These are phyloP conservation scores for Durio zibethinus DNA, from an alignment of 345 rosid genomes.

Conservation along the genomic window DNA sequence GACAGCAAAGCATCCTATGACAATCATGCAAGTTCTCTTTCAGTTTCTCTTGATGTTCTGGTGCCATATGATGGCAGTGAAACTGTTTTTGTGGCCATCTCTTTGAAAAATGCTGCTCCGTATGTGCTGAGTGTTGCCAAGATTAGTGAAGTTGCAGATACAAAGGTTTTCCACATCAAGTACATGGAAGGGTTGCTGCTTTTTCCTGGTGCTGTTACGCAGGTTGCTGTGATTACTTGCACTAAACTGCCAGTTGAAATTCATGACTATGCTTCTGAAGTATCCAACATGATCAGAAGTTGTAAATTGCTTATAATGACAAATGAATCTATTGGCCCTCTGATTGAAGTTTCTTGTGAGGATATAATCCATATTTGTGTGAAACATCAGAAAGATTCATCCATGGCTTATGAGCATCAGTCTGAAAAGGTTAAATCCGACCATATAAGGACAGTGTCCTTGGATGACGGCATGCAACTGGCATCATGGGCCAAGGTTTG, in stretches of 20 bases:
- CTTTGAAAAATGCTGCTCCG: constrained; percentile 47
- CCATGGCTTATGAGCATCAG: constrained; percentile 23
- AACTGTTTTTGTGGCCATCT: constrained; percentile 35
- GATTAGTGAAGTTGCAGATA: constrained; percentile 38
- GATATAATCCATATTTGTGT: constrained; percentile 41
- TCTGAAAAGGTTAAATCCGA: constrained; percentile 19
- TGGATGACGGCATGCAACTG: constrained; percentile 20
- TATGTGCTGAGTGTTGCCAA: constrained; percentile 38
- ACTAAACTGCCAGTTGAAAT: constrained; percentile 23
- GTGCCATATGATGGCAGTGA: constrained; percentile 32
- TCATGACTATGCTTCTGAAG: constrained; percentile 28
- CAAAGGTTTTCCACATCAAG: constrained; percentile 45
- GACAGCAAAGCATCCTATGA: constrained; percentile 24
- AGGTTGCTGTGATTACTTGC: constrained; percentile 50
- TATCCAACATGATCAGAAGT: constrained; percentile 21
- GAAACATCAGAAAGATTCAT: constrained; percentile 31
- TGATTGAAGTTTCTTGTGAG: constrained; percentile 47
- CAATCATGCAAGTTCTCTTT: constrained; percentile 27
- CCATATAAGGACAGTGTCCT: constrained; percentile 28
- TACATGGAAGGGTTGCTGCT: constrained; percentile 55
- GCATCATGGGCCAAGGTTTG: constrained; percentile 38
- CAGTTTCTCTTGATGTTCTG: constrained; percentile 43
- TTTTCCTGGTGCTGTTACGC: constrained; percentile 52
- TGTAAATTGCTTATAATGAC: constrained; percentile 51
- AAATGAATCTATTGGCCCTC: constrained; percentile 55